Conservation (phyloP, 768 basidiomycete genomes). For the Tricholoma hemisulphureum region DNA sequence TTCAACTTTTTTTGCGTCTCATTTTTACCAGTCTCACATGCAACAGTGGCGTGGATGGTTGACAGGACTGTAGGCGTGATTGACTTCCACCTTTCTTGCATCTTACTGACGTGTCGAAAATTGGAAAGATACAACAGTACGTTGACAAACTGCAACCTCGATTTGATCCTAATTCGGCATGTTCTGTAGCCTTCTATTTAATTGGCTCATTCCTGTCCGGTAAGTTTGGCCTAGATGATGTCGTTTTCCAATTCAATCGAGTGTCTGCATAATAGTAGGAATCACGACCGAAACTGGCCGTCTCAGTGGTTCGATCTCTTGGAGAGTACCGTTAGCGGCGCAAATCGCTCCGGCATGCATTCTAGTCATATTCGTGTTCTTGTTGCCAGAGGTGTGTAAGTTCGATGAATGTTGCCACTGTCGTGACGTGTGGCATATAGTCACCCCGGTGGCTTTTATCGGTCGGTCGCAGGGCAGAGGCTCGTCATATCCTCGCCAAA, state of each 20-base stretch:
- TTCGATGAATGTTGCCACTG: not conserved
- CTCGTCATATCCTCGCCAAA: constrained; percentile 44
- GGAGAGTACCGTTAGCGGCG: constrained; percentile 52
- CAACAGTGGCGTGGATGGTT: constrained; percentile 47
- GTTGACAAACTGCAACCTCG: constrained; percentile 17
- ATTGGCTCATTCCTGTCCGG: constrained; percentile 44
- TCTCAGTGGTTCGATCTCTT: constrained; percentile 34
- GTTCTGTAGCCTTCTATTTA: constrained; percentile 42
- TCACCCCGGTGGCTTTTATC: constrained; percentile 56
- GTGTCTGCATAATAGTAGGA: constrained; percentile 29
- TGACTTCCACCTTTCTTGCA: constrained; percentile 5
- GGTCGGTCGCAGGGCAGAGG: constrained; percentile 48
- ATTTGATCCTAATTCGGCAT: not conserved
- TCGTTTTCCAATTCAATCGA: not conserved
- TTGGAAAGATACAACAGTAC: constrained; percentile 33
- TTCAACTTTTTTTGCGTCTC: no score
- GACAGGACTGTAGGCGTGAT: constrained; percentile 44
- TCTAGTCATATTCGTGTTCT: constrained; percentile 30
- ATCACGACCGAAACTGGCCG: constrained; percentile 44
- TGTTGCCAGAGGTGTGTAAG: constrained; percentile 37
- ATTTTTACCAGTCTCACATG: no score
- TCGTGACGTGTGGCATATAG: constrained; percentile 17
- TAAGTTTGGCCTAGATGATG: constrained; percentile 17
- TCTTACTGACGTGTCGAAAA: not conserved
- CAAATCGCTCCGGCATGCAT: constrained; percentile 48